These are phyloP conservation scores for Ceratobasidium papillatum DNA, from an alignment of 1,284 basidiomycete genomes.

Conservation along the genomic window DNA sequence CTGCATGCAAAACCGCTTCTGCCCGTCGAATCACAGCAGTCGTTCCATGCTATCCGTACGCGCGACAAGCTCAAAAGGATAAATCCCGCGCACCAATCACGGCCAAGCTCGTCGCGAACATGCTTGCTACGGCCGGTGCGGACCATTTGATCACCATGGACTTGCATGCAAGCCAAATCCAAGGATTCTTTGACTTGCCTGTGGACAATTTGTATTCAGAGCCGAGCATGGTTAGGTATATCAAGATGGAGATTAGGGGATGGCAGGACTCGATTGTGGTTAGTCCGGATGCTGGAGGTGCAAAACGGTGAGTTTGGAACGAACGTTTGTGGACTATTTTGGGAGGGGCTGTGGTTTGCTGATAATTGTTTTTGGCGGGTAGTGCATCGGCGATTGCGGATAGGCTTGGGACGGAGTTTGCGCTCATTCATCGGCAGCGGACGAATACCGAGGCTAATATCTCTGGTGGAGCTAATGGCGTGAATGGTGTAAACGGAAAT, in stretches of 20 bases:
- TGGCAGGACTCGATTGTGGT: constrained; percentile 95
- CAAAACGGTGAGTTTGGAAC: constrained; percentile 81
- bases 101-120: constrained; percentile 97
- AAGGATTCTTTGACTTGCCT: constrained; percentile 99
- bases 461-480: constrained; percentile 7
- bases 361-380: constrained; percentile 26
- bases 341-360: neutral
- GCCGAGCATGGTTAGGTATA: constrained; percentile 86
- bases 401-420: constrained; percentile 95
- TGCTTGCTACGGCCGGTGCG: constrained; percentile 94
- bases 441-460: constrained; percentile 55
- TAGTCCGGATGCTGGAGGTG: constrained; percentile 96
- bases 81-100: constrained; percentile 96
- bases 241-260: constrained; percentile 85
- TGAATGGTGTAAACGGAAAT: constrained; percentile 18
- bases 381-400: constrained; percentile 96
- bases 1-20: constrained; percentile 96
- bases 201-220: constrained; percentile 97
- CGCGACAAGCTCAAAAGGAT: constrained; percentile 98
- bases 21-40: constrained; percentile 97
- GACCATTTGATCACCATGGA: constrained; percentile 99
- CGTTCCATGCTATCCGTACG: constrained; percentile 97
- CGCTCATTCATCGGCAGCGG: constrained; percentile 93
- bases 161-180: constrained; percentile 97
- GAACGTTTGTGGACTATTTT: neutral